These are phyloP conservation scores for Panaeolus papilionaceus DNA, from an alignment of 768 basidiomycete species.

Conservation along the genomic window DNA sequence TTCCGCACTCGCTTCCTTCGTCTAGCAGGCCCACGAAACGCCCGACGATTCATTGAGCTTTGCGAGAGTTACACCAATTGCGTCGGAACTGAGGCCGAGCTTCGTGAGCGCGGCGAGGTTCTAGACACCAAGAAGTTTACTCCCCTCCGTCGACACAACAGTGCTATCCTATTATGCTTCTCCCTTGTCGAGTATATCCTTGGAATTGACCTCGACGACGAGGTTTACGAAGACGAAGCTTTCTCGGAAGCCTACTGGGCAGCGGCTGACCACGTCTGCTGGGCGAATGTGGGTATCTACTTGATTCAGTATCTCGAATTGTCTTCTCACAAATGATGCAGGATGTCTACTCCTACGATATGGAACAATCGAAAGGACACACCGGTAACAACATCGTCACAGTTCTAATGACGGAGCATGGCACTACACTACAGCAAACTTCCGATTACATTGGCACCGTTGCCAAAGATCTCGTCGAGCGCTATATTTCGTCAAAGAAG, in stretches of 20 bases:
- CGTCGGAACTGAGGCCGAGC: constrained; percentile 65
- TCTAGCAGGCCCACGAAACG: constrained; percentile 51
- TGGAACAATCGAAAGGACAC: constrained; percentile 72
- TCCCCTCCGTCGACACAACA: constrained; percentile 69
- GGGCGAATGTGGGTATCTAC: constrained; percentile 63
- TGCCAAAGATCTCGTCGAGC: constrained; percentile 55
- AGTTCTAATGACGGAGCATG: constrained; percentile 64
- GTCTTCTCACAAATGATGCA: constrained; percentile 31
- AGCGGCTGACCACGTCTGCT: constrained; percentile 70
- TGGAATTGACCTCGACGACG: constrained; percentile 67
- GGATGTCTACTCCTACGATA: constrained; percentile 78
- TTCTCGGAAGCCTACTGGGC: constrained; percentile 62
- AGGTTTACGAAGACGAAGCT: constrained; percentile 59
- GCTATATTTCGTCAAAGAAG: constrained; percentile 51
- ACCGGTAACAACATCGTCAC: constrained; percentile 73
- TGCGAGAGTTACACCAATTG: constrained; percentile 62
- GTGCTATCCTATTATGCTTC: constrained; percentile 69
- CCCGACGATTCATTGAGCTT: constrained; percentile 56
- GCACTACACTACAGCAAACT: constrained; percentile 61
- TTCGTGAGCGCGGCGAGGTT: constrained; percentile 61
- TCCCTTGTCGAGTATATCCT: constrained; percentile 66
- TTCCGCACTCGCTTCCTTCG: constrained; percentile 57
- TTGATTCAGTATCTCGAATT: constrained; percentile 1
- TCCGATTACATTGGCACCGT: constrained; percentile 60
- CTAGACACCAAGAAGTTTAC: constrained; percentile 61